Base-by-base conservation (phyloP, 768 basidiomycete species). In the Naganishia friedmannii region DNA sequence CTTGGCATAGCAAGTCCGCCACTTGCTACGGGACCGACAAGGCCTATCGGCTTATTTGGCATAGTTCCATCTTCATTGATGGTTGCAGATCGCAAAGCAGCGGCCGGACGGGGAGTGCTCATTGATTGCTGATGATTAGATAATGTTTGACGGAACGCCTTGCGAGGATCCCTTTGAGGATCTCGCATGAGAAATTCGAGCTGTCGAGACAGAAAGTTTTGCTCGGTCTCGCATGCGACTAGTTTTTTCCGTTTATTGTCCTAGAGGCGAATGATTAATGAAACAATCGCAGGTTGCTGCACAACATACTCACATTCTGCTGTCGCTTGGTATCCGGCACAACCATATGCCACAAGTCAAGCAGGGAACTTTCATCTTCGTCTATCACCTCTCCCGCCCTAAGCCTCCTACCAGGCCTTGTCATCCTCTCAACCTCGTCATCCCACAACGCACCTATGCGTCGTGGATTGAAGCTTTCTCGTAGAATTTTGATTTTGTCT, bases 171-270 rank as follows among this genome's bases (percentile, higher is more conserved):
- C 67, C 90, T 86, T 74, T 93, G 91, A 0, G 90, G 86, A 75
- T 93, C 94, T 82, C 91, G 92, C 48, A 90, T 86, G 72, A 95
- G 90, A 77, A 92, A 88, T 80, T 95, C 93, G 81, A 93, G 92
- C 76, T 98, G 90, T 77, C 89, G 89, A 2, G 89, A 85, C 13
- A 98, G 88, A 85, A 97, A 98, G 0, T 87, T 84, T 82, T 97
- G 93, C 77, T 98, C 95, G 29, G 90, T 88, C 37, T 87, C 89
- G 88, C 86, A 6, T 86, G 85, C 3, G 86, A 85, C 88, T 13
- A 65, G 46, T 91, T 69, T 53, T 28, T n/a, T 21, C 21, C 23
- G 48, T 48, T 63, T 56, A 39, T 71, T 42, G 31, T 28, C 39
- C 53, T 71, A 23, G 45, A 34, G 53, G 23, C n/a, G 23, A 51